A percentile compares a stretch with the other conserved stretches of the same genome.
phyloP scores from a whole-genome alignment of 2,329 filamentous ascomycete species.

The Ustulina deusta region DNA sequence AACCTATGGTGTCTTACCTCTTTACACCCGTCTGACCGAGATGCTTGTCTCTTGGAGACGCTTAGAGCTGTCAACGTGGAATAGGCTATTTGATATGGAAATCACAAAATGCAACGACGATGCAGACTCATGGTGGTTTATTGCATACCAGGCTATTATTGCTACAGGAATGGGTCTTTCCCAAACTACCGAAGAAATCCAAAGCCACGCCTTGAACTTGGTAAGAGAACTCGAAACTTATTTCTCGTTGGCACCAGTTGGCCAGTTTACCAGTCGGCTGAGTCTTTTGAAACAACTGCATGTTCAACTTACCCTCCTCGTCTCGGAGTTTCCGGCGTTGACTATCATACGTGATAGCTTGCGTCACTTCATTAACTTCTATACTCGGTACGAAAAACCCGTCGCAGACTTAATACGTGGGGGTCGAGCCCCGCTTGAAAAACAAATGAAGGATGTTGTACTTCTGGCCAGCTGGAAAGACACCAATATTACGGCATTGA shows the following conservation, averaged over 20 bases:
- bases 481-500: constrained; percentile 89
- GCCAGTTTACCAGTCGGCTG: constrained; percentile 82
- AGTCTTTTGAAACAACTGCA: constrained; percentile 74
- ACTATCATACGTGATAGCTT: constrained; percentile 72
- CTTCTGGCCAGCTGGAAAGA: constrained; percentile 98
- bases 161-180: constrained; percentile 77
- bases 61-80: constrained; percentile 92
- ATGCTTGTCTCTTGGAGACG: constrained; percentile 90
- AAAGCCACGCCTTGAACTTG: constrained; percentile 73
- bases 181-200: constrained; percentile 68
- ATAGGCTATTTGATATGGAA: constrained; percentile 87
- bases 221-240: constrained; percentile 83
- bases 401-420: constrained; percentile 74
- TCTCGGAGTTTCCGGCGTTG: constrained; percentile 69
- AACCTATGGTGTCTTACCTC: constrained; percentile 74
- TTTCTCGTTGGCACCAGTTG: constrained; percentile 81
- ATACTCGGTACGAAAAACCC: constrained; percentile 74
- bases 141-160: constrained; percentile 91
- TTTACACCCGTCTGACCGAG: constrained; percentile 83
- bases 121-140: constrained; percentile 94
- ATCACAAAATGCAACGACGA: constrained; percentile 78
- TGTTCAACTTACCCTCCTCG: constrained; percentile 73
- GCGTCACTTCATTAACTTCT: constrained; percentile 81
- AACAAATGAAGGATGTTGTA: constrained; percentile 92
- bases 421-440: constrained; percentile 83